Conservation (phyloP, 129 eudicot genomes). For the Calendula officinalis region DNA sequence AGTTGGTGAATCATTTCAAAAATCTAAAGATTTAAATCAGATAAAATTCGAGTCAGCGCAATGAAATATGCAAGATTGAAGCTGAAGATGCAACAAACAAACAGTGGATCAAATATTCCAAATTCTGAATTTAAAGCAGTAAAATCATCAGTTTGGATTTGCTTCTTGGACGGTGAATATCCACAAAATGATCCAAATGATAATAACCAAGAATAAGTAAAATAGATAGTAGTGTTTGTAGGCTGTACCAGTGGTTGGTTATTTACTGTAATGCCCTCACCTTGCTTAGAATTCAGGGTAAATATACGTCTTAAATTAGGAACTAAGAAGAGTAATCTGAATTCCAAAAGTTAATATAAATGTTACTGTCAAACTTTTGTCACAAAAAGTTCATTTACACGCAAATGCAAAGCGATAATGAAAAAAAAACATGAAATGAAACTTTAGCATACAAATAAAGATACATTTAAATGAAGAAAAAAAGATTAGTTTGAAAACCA, state of each 20-base stretch:
- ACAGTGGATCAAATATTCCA: constrained; percentile 31
- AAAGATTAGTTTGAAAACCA: constrained; percentile 43
- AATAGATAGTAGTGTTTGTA: not conserved
- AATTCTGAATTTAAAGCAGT: constrained; percentile 45
- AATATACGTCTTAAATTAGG: constrained; percentile 23
- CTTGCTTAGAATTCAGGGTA: constrained; percentile 14
- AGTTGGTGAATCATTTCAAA: constrained; percentile 62
- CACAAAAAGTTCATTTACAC: constrained; percentile 19
- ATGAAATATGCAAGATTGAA: no score
- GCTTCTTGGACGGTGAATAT: constrained; percentile 51
- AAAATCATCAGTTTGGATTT: constrained; percentile 51
- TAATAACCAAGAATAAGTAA: not conserved
- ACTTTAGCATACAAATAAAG: constrained; percentile 15
- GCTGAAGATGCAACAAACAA: constrained; percentile 36
- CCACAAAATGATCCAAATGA: constrained; percentile 35
- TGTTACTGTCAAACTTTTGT: constrained; percentile 29
- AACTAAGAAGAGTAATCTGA: no score
- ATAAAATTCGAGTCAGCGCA: constrained; percentile 54
- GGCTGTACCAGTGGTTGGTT: not conserved
- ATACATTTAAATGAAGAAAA: constrained; percentile 22
- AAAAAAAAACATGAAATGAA: constrained; percentile 31
- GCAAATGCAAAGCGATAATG: not conserved
- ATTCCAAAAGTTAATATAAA: constrained; percentile 27
- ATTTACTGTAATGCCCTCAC: constrained; percentile 27
- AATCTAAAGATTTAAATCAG: constrained; percentile 11